Evolutionary conservation across 108 stramenopile species (phyloP), one percentile per base, ranked within the genome.

Genomic region (Stephanodiscus triporus): DNA sequence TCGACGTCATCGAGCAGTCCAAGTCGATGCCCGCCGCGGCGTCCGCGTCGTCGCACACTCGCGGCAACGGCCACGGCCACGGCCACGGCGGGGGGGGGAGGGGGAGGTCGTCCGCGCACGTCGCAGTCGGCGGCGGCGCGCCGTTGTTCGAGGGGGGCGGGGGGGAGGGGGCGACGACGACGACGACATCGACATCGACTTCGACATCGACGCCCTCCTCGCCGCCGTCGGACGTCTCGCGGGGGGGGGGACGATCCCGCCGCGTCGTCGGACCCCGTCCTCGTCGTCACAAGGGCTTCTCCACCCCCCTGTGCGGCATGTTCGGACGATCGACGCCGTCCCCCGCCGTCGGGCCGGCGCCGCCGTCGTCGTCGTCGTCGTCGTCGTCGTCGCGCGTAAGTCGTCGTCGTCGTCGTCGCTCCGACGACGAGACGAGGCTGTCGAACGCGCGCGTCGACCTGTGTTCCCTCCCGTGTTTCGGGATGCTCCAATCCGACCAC

Each of bases 391-490:
- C 56, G 20, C 17, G 27, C 16, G n/a, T 11, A 0, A 32, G 45
- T 23, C 30, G 51, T 20, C 40, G 66, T 45, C 36, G 48, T 9
- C 45, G 84, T 86, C 34, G 61, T 59, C 40, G 72, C 61, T 4
- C 4, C 9, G 8, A 9, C 40, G 40, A 40, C 40, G 72, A 83
- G 83, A 64, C 88, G 58, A 60, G 62, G 51, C 27, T 63, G 73
- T 67, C 78, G 68, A 13, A 81, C 75, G 5, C 53, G 56, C 32
- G 91, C 62, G 80, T 85, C 22, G 93, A 94, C 53, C 84, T 87
- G 24, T 94, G 93, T 66, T 73, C 89, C 19, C 51, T 94, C 2
- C 72, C 88, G 0, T 91, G 90, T 70, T 89, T 89, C 66, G 93
- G 93, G 29, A 53, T 89, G 26, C 62, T 91, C 1, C 91, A 91